Percentiles rank a stretch among this genome's conserved stretches.
phyloP scores from a whole-genome alignment of 2,329 filamentous ascomycete genomes.

The Cercospora janseana region DNA sequence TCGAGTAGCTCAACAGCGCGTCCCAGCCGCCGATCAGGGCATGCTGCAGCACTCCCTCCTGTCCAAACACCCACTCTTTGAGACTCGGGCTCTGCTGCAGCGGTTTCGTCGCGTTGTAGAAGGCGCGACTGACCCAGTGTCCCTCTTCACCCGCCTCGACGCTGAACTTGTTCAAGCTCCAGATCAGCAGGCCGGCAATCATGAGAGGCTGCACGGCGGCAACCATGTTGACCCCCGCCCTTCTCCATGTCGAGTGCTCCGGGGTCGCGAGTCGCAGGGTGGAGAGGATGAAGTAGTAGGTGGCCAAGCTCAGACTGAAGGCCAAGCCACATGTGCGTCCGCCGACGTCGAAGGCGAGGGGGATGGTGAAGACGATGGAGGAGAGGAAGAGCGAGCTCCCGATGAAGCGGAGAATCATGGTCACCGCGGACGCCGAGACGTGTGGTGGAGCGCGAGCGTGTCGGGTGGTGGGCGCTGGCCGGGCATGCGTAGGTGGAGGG shows the following conservation, averaged over 20 bases:
- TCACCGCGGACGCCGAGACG: constrained; percentile 13
- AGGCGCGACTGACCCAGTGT: constrained; percentile 73
- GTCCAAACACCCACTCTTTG: constrained; percentile 84
- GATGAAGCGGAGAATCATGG: constrained; percentile 50
- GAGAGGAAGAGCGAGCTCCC: constrained; percentile 68
- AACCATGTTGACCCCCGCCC: constrained; percentile 66
- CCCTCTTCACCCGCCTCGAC: constrained; percentile 71
- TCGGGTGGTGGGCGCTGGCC: constrained; percentile 11
- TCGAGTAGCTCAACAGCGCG: constrained; percentile 81
- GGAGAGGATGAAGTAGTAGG: constrained; percentile 89
- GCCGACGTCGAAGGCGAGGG: constrained; percentile 95
- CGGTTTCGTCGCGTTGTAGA: constrained; percentile 37
- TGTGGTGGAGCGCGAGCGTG: constrained; percentile 14
- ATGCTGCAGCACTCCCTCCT: constrained; percentile 75
- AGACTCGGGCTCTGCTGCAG: constrained; percentile 59
- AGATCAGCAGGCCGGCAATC: constrained; percentile 83
- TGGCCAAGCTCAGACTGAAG: constrained; percentile 84
- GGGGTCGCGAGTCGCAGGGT: constrained; percentile 76
- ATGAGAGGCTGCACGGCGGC: constrained; percentile 81
- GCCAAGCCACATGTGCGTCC: constrained; percentile 90
- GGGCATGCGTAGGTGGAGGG: constrained; percentile 23
- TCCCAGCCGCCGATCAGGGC: constrained; percentile 85
- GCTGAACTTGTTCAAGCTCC: constrained; percentile 92
- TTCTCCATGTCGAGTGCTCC: constrained; percentile 71
- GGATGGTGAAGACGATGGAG: constrained; percentile 91